Evolutionary conservation across 495 filamentous ascomycete species (phyloP).

Genomic region (Hypomontagnella submonticulosa): DNA sequence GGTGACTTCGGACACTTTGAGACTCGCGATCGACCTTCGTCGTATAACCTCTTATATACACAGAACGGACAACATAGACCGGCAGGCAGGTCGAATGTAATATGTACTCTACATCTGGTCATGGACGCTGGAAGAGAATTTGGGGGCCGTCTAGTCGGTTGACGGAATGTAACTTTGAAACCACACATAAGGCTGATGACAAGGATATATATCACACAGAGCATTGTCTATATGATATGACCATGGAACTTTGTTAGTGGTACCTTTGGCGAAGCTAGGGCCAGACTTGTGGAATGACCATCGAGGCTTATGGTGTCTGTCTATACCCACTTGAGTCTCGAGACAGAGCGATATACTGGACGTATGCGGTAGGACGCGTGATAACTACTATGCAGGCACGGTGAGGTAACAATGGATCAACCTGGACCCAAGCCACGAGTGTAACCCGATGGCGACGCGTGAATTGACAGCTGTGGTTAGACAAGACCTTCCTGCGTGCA

Average conservation of each 20-base stretch:
- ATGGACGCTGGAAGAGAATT: conserved; percentile 6
- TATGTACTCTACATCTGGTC: conserved; percentile 6
- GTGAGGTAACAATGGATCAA: conserved; percentile 39
- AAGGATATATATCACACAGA: conserved; percentile 22
- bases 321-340: conserved; percentile 20
- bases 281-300: conserved; percentile 8
- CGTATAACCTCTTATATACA: conserved; percentile 16
- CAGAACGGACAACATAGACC: not conserved
- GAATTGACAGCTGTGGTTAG: conserved; percentile 13
- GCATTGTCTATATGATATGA: conserved; percentile 18
- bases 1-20: conserved; percentile 1
- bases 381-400: conserved; percentile 21
- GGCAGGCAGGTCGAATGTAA: conserved; percentile 4
- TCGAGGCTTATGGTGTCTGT: conserved; percentile 29
- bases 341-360: conserved; percentile 22
- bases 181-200: conserved; percentile 39
- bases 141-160: conserved; percentile 35
- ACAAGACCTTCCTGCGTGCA: conserved; percentile 25
- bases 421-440: conserved; percentile 41
- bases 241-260: conserved; percentile 11
- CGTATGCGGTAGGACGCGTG: conserved; percentile 1
- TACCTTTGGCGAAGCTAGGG: conserved; percentile 30
- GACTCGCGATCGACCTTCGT: conserved; percentile 1
- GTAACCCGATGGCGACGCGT: conserved; percentile 30
- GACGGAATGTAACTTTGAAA: conserved; percentile 33